Evolutionary conservation across 305 asterid genomes (phyloP), one percentile per base, ranked within the genome.

Genomic region (Fraxinus latifolia): DNA sequence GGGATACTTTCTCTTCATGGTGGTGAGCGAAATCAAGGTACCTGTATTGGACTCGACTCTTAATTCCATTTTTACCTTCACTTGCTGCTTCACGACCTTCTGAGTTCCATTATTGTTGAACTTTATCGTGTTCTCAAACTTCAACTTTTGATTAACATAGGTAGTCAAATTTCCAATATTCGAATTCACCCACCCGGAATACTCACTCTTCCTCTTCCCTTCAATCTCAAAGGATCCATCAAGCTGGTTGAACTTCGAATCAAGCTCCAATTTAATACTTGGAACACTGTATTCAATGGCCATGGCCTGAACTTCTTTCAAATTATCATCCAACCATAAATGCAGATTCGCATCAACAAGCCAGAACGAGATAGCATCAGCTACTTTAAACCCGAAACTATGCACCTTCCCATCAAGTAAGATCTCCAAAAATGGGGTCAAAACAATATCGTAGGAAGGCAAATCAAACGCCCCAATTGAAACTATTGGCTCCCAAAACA

Each of bases 401-500:
- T 95, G 98, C 9, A 23, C 23, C 76, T 91, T 87, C 32, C 85
- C 91, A 71, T 94, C 95, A 3, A 94, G 89, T 84, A 96, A 79
- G 60, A 85, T 34, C 25, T 86, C 95, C 74, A 96, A 82, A 50
- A 89, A 92, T 0, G 98, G 97, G 2, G 95, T 93, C 76, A 95
- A 77, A 44, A 92, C 95, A 39, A 91, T 34, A 77, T 94, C 97
- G 75, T 96, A 93, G 0, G 97, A 86, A 8, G 99, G 99, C 27
- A 93, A 85, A 88, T 94, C 88, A 71, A 94, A 95, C 4, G 99
- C 96, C 82, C 97, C 98, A 50, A 93, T 92, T 12, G 95, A 82
- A 60, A 92, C 97, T 1, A 93, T 84, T 1, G 99, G 99, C 14
- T 89, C 91, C 99, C 99, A 94, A 82, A 92, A 94, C 86, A 90